Percentiles rank a stretch among this genome's conserved stretches.
Conservation (phyloP, 371 early-diverging fungal species). For the Rhizopus delemar region DNA sequence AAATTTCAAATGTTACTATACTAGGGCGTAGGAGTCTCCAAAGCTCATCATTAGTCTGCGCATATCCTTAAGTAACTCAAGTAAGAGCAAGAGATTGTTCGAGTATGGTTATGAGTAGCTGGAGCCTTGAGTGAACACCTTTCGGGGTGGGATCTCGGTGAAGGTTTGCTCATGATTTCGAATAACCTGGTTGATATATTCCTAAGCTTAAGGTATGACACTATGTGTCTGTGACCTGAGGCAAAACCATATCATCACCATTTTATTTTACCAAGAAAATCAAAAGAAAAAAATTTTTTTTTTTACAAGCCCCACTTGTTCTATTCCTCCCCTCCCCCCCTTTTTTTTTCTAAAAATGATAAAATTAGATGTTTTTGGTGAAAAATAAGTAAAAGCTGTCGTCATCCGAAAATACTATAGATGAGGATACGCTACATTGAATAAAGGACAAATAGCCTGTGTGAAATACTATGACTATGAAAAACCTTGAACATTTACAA, state of each 20-base stretch:
- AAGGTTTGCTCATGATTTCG: conserved; percentile 19
- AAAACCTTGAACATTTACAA: too few relatives aligned
- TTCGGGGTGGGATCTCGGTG: conserved; percentile 22
- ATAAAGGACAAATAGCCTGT: too few relatives aligned
- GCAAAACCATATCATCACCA: conserved; percentile 49
- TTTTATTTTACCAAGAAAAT: conserved; percentile 16
- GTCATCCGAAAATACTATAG: too few relatives aligned
- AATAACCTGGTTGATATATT: conserved; percentile 45
- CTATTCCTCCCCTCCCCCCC: too few relatives aligned
- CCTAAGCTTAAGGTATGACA: conserved; percentile 43
- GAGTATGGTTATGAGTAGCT: conserved; percentile 12
- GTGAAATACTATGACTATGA: too few relatives aligned
- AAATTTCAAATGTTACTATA: conserved; percentile 4
- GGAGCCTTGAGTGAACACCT: conserved; percentile 21
- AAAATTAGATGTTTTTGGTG: too few relatives aligned
- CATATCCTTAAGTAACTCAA: conserved; percentile 34
- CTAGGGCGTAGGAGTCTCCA: conserved; percentile 5
- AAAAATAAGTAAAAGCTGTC: too few relatives aligned
- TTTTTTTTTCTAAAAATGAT: too few relatives aligned
- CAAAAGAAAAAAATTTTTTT: conserved; percentile 18
- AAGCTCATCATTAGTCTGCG: conserved; percentile 21
- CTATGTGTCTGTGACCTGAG: conserved; percentile 39
- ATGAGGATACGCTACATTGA: too few relatives aligned
- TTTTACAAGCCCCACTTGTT: too few relatives aligned
- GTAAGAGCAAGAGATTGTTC: conserved; percentile 27